Conservation (phyloP, 768 basidiomycete species). For the Agaricus subrufescens region DNA sequence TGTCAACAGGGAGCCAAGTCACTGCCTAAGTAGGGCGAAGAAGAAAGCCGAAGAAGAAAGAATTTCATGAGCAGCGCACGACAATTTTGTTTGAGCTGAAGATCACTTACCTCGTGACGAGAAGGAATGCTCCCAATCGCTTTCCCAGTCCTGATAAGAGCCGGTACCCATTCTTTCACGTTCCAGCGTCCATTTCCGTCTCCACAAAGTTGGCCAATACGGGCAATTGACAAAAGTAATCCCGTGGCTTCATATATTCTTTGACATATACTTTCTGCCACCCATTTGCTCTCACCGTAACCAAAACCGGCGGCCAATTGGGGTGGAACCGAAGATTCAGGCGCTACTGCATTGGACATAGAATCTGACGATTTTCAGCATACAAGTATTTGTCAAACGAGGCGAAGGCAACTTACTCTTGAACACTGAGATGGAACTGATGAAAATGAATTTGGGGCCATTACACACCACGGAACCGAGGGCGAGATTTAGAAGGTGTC, state of each 20-base stretch:
- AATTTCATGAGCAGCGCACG: too few relatives aligned
- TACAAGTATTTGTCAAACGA: background rate
- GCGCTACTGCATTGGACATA: background rate
- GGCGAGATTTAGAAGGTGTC: background rate
- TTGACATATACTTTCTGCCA: background rate
- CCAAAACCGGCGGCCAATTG: background rate
- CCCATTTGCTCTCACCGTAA: conserved; percentile 9
- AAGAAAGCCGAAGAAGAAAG: too few relatives aligned
- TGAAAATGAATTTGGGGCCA: background rate
- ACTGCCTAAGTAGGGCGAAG: background rate
- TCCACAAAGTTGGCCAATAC: conserved; percentile 41
- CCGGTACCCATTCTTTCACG: conserved; percentile 38
- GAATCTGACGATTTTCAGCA: background rate
- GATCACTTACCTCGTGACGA: background rate
- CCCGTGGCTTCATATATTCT: background rate
- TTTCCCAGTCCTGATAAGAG: background rate
- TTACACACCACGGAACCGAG: background rate
- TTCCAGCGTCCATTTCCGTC: conserved; percentile 40
- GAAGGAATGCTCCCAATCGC: background rate
- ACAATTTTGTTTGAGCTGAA: too few relatives aligned
- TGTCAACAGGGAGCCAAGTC: background rate
- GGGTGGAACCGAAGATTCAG: background rate
- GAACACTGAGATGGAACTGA: background rate
- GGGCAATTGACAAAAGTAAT: conserved; percentile 19
- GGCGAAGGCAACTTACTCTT: background rate